Evolutionary conservation across 2,329 filamentous ascomycete species (phyloP), one percentile per base, ranked within the genome.

Genomic region (Xylaria sp.): DNA sequence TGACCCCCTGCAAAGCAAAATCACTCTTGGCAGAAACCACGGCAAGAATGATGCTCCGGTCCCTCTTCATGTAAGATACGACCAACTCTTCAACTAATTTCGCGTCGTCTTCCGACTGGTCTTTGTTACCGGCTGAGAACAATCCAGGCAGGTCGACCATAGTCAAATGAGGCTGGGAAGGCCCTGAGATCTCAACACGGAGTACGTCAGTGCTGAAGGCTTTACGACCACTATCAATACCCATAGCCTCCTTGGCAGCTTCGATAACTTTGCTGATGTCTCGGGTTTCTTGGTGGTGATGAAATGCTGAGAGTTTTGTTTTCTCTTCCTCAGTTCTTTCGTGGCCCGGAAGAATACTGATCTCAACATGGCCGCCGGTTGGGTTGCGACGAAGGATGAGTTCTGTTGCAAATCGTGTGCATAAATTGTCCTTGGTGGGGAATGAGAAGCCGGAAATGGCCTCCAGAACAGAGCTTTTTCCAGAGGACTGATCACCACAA

Each of bases 371-470:
- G n/a, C n/a, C 41, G 6, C 29, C 21, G n/a, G 9, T 38, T 4
- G 71, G 9, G 25, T 15, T 73, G 1, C 80, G 79, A 9, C 44
- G 52, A 41, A 60, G 38, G 33, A 51, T 56, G 17, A 89, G 74
- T 69, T 90, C 84, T 0, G 86, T 90, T 0, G 86, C 81, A 65
- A 89, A 89, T 0, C 84, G 78, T 0, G 87, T 89, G 72, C 86
- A 89, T 0, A 87, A 68, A 33, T 79, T 82, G 54, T 84, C 82
- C 5, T 85, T 83, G 2, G 77, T 76, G 0, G 86, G 86, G 62
- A 90, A 90, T 0, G 79, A 77, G 2, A 89, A 79, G 10, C 84
- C 80, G 0, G 86, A 86, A 41, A 88, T 80, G 0, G 83, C 81
- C 65, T 87, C 83, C 0, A 87, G 76, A 0, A 85, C 82, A 0